A percentile compares a stretch with the other conserved stretches of the same genome.
Evolutionary conservation across 2,329 filamentous ascomycete genomes (phyloP).

Genomic region (Ascocoryne sarcoides): DNA sequence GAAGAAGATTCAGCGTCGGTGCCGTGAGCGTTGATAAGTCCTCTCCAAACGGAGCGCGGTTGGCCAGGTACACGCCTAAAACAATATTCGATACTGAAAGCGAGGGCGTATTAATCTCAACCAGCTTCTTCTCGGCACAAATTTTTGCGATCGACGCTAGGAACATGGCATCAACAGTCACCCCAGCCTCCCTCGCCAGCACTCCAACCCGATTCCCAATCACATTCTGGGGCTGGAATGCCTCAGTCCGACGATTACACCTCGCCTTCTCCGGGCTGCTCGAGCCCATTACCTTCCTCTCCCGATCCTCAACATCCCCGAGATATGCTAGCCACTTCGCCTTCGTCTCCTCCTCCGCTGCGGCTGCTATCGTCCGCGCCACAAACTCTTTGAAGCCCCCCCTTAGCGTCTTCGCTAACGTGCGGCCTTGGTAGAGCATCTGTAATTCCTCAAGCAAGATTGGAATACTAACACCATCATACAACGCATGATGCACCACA

Average conservation of each 20-base stretch:
- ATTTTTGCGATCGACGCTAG: conserved; percentile 59
- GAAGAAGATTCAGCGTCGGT: conserved; percentile 74
- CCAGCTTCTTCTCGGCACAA: conserved; percentile 3
- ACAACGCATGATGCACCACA: conserved; percentile 75
- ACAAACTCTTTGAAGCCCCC: conserved; percentile 27
- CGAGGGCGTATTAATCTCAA: not conserved
- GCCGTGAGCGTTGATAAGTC: conserved; percentile 42
- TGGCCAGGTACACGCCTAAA: conserved; percentile 77
- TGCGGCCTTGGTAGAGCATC: conserved; percentile 31
- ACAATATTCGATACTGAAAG: conserved; percentile 38
- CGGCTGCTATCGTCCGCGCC: conserved; percentile 32
- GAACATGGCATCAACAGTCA: conserved; percentile 67
- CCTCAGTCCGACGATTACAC: no score
- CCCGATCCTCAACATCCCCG: conserved; percentile 2
- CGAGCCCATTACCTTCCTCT: not conserved
- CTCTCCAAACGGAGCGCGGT: conserved; percentile 49
- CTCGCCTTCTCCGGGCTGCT: no score
- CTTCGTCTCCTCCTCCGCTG: conserved; percentile 16
- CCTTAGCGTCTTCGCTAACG: conserved; percentile 4
- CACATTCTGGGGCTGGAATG: conserved; percentile 42
- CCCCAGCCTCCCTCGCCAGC: conserved; percentile 40
- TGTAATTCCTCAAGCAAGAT: conserved; percentile 48
- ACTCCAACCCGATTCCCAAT: conserved; percentile 34
- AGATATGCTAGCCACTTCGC: conserved; percentile 38
- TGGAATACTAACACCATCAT: conserved; percentile 75